Percentiles rank a stretch among this genome's conserved stretches.
Conservation (phyloP, 352 stramenopile genomes). For the Pythium phragmitis region DNA sequence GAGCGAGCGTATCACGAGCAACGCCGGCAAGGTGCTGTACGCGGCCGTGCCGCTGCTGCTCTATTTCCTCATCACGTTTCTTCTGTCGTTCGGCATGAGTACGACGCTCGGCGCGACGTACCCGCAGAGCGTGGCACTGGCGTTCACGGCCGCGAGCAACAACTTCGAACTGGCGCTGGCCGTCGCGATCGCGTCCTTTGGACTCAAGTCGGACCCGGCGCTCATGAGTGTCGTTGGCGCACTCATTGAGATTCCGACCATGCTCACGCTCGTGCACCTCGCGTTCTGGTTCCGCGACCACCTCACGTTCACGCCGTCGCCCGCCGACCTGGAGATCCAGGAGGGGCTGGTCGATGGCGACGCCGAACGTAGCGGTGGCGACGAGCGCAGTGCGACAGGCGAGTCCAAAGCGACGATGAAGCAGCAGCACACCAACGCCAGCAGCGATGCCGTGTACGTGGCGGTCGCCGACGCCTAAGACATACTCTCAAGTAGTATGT, state of each 20-base stretch:
- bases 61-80: conserved; percentile 67
- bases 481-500: background rate
- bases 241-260: conserved; percentile 75
- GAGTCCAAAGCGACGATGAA: background rate
- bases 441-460: conserved; percentile 17
- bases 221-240: conserved; percentile 72
- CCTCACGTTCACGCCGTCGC: conserved; percentile 10
- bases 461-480: conserved; percentile 11
- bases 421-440: background rate
- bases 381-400: background rate
- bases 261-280: conserved; percentile 53
- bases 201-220: conserved; percentile 65
- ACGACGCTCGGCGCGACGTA: conserved; percentile 38
- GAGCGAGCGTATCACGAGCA: conserved; percentile 54
- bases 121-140: conserved; percentile 43
- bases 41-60: conserved; percentile 55
- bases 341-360: conserved; percentile 2
- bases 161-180: conserved; percentile 83
- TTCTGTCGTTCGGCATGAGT: conserved; percentile 44
- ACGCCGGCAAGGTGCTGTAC: conserved; percentile 55
- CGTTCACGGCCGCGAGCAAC: conserved; percentile 86
- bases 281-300: conserved; percentile 22
- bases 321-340: conserved; percentile 3
- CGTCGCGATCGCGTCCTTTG: conserved; percentile 67
- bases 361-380: background rate